These are phyloP conservation scores for Trifolium repens DNA, from an alignment of 306 rosid species.

Conservation along the genomic window DNA sequence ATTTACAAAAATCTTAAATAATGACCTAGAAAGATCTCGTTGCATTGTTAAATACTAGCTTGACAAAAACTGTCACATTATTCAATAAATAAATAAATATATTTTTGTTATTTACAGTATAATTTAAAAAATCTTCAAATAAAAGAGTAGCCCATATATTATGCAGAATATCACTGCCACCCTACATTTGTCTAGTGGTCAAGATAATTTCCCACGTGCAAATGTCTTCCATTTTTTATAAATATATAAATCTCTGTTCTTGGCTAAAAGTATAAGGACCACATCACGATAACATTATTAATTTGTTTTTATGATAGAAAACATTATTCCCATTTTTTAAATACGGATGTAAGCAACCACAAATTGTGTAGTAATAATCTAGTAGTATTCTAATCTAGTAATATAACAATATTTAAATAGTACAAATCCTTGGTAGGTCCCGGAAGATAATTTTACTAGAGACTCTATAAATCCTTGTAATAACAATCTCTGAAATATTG, in stretches of 20 bases:
- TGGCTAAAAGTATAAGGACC: background rate
- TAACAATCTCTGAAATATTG: background rate
- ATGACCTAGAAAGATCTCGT: too few relatives aligned
- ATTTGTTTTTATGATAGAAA: background rate
- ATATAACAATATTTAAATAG: too few relatives aligned
- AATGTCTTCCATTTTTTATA: background rate
- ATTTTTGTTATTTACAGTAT: too few relatives aligned
- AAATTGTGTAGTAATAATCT: background rate
- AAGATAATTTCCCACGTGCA: slow-evolving; percentile 10
- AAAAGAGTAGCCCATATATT: background rate
- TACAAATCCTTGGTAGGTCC: too few relatives aligned
- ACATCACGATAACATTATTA: background rate
- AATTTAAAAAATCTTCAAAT: background rate
- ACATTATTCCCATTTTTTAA: background rate
- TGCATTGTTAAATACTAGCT: too few relatives aligned
- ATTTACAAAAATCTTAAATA: too few relatives aligned
- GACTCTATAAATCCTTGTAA: slow-evolving; percentile 25
- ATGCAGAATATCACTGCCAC: background rate
- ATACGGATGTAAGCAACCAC: background rate
- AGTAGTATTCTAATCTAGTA: background rate
- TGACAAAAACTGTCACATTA: too few relatives aligned
- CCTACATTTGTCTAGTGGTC: background rate
- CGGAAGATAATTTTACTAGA: too few relatives aligned
- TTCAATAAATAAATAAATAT: too few relatives aligned
- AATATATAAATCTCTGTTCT: background rate